A percentile compares a stretch with the other conserved stretches of the same genome.
These are phyloP conservation scores for Dothiorella sarmentorum DNA, from an alignment of 2,329 filamentous ascomycete genomes.

Conservation along the genomic window DNA sequence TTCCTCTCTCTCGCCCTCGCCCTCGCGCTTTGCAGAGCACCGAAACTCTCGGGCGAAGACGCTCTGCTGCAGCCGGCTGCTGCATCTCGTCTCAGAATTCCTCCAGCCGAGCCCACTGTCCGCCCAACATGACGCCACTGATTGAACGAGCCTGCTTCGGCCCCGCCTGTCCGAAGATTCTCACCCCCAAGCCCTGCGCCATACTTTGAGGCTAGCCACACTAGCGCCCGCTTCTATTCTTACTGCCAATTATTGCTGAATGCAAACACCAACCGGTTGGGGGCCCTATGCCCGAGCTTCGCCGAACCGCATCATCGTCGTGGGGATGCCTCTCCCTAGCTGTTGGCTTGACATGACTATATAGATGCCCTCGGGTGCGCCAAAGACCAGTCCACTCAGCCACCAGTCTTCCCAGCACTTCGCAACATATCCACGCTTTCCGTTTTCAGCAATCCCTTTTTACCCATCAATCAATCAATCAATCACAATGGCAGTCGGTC, in stretches of 20 bases:
- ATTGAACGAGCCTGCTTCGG: constrained; percentile 10
- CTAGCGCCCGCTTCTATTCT: constrained; percentile 11
- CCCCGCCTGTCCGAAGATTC: constrained; percentile 17
- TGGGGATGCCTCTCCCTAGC: background rate
- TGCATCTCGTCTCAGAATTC: background rate
- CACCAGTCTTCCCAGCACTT: background rate
- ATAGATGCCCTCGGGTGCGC: constrained; percentile 1
- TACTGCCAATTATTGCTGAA: background rate
- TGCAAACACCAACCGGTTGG: constrained; percentile 14
- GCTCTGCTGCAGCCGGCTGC: background rate
- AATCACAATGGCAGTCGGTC: constrained; percentile 37
- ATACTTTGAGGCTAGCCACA: constrained; percentile 4
- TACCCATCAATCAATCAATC: constrained; percentile 10
- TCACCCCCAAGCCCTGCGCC: constrained; percentile 1
- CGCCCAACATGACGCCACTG: background rate
- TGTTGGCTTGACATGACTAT: constrained; percentile 12
- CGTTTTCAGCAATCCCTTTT: background rate
- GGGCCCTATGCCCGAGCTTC: background rate
- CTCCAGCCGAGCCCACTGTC: background rate
- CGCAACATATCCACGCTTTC: background rate
- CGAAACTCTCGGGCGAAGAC: background rate
- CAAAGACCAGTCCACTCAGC: background rate
- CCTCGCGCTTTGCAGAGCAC: constrained; percentile 9
- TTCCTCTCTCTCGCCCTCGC: background rate
- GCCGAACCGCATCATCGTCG: background rate